Base-by-base conservation (phyloP, 352 stramenopile genomes). In the Thraustochytrium striatum region DNA sequence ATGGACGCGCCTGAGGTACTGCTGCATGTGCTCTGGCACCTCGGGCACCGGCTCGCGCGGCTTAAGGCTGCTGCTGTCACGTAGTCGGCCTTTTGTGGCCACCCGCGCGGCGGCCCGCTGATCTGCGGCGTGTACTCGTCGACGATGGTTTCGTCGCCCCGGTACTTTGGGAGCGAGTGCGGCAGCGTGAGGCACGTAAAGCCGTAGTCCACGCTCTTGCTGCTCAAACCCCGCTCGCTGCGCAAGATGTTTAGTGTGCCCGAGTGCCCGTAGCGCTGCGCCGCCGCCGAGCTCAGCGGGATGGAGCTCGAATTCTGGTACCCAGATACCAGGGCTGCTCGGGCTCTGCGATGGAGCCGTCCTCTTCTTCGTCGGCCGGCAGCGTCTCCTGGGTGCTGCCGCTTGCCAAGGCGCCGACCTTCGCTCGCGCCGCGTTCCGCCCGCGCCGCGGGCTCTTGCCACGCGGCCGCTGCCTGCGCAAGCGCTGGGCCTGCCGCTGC, bases 321-420 rank as follows among this genome's bases (percentile, higher is more conserved):
- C 0, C 65, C 65, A 35, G 13, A 61, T 75, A 75, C 65, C 65
- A 75, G 8, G 65, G 65, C 25, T 30, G 65, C 65, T 38, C 32
- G 39, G 8, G 65, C 44, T 1, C 32, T 30, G 13, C 30, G 65
- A 25, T 75, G 65, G 3, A 62, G 32, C 65, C 65, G 43, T 30
- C 41, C 41, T 61, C 50, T 38, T 25, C 52, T 5, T 30, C 44
- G 36, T 75, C 50, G 1, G 52, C 30, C 43, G 52, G 61, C 13
- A 21, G 61, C 13, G 25, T 72, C 13, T 61, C 32, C 61, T 57
- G 19, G 5, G 36, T 72, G n/a, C 33, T 3, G 57, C n/a, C 32
- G 7, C 53, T 61, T 61, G 7, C 25, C 52, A n/a, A 33, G 1
- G 52, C 9, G 8, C 52, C 33, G 25, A 11, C 25, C 52, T 59